Percentiles rank a stretch among this genome's conserved stretches.
These are phyloP conservation scores for Acanthamoeba polyphaga DNA, from an alignment of 208 protist species.

Conservation along the genomic window DNA sequence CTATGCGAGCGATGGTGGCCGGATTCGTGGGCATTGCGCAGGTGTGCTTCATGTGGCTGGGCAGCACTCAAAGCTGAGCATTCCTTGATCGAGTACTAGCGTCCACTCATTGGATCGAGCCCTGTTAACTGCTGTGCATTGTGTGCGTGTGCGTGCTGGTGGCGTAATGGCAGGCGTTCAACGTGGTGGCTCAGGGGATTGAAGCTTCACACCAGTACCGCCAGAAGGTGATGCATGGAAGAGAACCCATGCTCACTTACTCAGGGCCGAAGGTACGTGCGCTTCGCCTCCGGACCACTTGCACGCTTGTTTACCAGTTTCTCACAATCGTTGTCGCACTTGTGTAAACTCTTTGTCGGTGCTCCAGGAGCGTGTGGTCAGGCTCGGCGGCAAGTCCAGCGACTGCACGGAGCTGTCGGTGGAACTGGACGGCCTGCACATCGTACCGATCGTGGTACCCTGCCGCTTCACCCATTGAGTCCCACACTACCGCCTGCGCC, in stretches of 20 bases:
- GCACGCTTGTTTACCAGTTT: not conserved
- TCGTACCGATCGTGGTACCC: constrained; percentile 12
- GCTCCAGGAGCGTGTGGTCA: not conserved
- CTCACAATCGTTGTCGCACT: not conserved
- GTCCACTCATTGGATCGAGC: too few species aligned
- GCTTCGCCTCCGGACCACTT: not conserved
- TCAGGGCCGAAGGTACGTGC: not conserved
- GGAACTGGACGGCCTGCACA: constrained; percentile 21
- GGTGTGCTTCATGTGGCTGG: not conserved
- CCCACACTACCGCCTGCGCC: not conserved
- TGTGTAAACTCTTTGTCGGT: too few species aligned
- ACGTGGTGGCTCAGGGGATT: constrained; percentile 5
- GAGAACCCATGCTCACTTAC: constrained; percentile 17
- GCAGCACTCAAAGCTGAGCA: not conserved
- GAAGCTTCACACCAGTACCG: constrained; percentile 11
- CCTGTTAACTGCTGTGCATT: not conserved
- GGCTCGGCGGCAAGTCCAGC: constrained; percentile 6
- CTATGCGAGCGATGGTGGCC: constrained; percentile 29
- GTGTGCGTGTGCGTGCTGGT: too few species aligned
- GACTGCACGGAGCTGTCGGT: not conserved
- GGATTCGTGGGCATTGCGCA: constrained; percentile 13
- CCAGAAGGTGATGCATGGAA: not conserved
- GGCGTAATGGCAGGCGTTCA: not conserved
- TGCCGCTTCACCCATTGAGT: not conserved
- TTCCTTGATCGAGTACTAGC: not conserved